Percentiles rank a stretch among this genome's conserved stretches.
Conservation (phyloP, 768 basidiomycete species). For the Mycena venus region DNA sequence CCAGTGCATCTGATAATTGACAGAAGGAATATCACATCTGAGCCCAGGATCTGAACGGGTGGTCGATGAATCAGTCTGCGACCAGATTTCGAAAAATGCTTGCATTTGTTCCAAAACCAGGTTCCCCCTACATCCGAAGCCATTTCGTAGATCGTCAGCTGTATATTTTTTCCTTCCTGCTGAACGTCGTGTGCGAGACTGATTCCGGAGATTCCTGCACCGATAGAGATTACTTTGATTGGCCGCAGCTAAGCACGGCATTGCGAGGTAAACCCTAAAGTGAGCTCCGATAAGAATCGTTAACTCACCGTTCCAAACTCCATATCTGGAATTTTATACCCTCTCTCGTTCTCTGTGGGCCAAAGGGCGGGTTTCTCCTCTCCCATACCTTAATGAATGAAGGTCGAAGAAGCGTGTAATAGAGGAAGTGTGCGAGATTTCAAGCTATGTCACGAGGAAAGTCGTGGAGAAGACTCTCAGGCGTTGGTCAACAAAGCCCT, state of each 20-base stretch:
- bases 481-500: too few species aligned
- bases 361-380: too few species aligned
- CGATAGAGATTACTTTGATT: constrained; percentile 57
- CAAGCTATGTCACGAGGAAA: too few species aligned
- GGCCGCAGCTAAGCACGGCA: constrained; percentile 42
- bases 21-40: constrained; percentile 61
- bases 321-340: constrained; percentile 36
- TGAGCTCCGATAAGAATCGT: background rate
- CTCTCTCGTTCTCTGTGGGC: too few species aligned
- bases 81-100: background rate
- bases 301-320: constrained; percentile 32
- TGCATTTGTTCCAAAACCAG: constrained; percentile 56
- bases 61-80: background rate
- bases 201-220: constrained; percentile 62
- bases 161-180: constrained; percentile 50
- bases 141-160: constrained; percentile 63
- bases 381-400: too few species aligned
- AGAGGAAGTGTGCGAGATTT: too few species aligned
- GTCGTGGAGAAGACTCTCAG: too few species aligned
- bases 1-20: constrained; percentile 43
- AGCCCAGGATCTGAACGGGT: constrained; percentile 48
- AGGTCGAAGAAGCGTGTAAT: too few species aligned
- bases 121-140: constrained; percentile 61
- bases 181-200: constrained; percentile 40
- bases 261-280: background rate